Conservation (phyloP, 306 rosid species). For the Prunus armeniaca region DNA sequence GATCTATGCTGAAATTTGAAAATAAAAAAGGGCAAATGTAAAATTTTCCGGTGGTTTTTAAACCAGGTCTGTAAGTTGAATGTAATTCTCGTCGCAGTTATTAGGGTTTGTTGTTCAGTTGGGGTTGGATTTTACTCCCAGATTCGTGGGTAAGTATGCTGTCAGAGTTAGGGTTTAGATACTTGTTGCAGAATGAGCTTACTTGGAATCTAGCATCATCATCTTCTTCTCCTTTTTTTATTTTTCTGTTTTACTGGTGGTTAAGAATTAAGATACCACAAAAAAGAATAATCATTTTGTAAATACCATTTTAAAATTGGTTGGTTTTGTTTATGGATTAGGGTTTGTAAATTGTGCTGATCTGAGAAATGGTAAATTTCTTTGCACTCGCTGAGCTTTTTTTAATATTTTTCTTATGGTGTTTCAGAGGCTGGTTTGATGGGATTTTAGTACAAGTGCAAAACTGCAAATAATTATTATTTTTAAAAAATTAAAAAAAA, state of each 20-base stretch:
- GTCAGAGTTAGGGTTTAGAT: slow-evolving; percentile 2
- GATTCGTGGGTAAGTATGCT: slow-evolving; percentile 1
- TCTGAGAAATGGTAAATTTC: not conserved
- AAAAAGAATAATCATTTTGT: too few species aligned
- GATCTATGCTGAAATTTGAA: slow-evolving; percentile 11
- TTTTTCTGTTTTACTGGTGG: not conserved
- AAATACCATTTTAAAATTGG: not conserved
- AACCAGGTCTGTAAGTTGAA: slow-evolving; percentile 2
- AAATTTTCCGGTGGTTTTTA: not conserved
- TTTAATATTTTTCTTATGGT: not conserved
- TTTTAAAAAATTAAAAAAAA: not conserved
- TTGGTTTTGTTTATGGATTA: not conserved
- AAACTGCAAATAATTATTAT: not conserved
- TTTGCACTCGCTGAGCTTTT: not conserved
- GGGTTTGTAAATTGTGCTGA: not conserved
- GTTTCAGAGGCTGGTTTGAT: slow-evolving; percentile 17
- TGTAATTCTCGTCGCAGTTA: slow-evolving; percentile 8
- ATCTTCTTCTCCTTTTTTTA: not conserved
- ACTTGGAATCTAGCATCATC: not conserved
- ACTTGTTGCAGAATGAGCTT: slow-evolving; percentile 10
- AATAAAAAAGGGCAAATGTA: not conserved
- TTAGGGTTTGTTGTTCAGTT: slow-evolving; percentile 17
- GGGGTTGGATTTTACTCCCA: not conserved
- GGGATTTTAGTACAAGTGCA: slow-evolving; percentile 7
- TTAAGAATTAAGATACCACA: not conserved